Evolutionary conservation across 2,329 filamentous ascomycete species (phyloP), one percentile per base, ranked within the genome.

Genomic region (Neophaeococcomyces aloes): DNA sequence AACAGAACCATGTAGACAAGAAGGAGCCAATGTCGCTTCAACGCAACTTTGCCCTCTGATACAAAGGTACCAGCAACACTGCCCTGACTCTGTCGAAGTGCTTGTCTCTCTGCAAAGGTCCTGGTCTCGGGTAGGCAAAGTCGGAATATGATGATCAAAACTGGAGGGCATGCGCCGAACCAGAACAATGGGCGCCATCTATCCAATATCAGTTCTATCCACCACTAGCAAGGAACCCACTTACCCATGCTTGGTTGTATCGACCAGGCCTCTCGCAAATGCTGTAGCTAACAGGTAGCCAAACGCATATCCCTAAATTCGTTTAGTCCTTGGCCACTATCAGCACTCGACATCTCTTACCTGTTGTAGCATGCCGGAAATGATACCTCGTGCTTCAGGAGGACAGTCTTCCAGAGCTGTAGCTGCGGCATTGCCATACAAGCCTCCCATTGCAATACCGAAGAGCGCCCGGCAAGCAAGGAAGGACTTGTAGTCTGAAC

Each of bases 141-240:
- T 27, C 87, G 81, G 69, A 83, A 86, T 43, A 78, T 57, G 57
- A 94, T 94, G 63, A 94, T 81, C 25, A 94, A 61, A 2, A 87
- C 72, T 0, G 87, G 87, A 0, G 85, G 84, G 29, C 80, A 75
- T 4, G 86, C 85, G 10, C 81, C 86, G 61, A 94, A 94, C 86
- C 87, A 94, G 69, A 80, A 94, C 0, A 94, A 69, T 0, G 86
- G 85, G 6, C 87, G 72, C 87, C 87, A 94, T 41, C 23, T 27
- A 27, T 5, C 10, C 23, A 10, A 27, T 27, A 10, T 27, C 10
- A 27, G 23, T 27, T 27, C 23, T n/a, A 10, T 27, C 23, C 5
- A 27, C 10, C 10, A 27, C 23, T 5, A 27, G 10, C 10, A 27
- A 6, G 5, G 23, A 10, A 10, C 5, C 10, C 23, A 27, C 23